Base-by-base conservation (phyloP, 441 rosid species). In the Flueggea neowawraea region DNA sequence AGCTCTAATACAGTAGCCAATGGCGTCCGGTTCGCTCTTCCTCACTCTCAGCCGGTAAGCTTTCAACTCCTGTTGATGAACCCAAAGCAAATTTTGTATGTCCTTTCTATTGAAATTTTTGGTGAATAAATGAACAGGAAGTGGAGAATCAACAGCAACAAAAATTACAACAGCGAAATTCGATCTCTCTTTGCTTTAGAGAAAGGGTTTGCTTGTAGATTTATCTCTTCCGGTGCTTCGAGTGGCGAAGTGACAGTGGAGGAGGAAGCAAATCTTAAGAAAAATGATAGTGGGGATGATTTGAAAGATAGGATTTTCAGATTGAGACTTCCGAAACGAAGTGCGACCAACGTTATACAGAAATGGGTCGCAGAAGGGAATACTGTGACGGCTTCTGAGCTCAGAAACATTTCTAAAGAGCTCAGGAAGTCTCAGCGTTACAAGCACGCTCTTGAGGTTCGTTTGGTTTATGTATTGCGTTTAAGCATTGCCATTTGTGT, bases 281-380 rank as follows among this genome's bases (percentile, higher is more conserved):
- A 76, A 61, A 67, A 63, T 31, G 84, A 7, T 2, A 56, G 55
- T 44, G 74, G 64, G 16, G 74, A 85, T 63, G 91, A 85, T 68
- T 75, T 94, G 80, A 85, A 56, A 64, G 80, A 90, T 77, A 75
- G 88, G 66, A 87, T 94, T 58, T 77, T 94, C 67, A 76, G 90
- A 75, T 74, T 90, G 69, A 79, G 97, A 58, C 78, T 89, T 47
- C 96, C 97, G 6, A 94, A 94, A 68, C 77, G 98, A 62, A 91
- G 99, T 61, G 96, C 79, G 39, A 73, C 81, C 57, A 81, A 85
- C 39, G 83, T 91, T 62, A 75, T 94, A 52, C 81, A 84, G 79
- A 94, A 72, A 74, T 94, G 98, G 98, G 65, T 82, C 36, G 75
- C 80, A 9, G 93, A 90, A 72, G 97, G 98, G 44, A 90, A 90